Evolutionary conservation across 1,139 yeast genomes (phyloP).

Genomic region (Debaryomycetaceae sp.): DNA sequence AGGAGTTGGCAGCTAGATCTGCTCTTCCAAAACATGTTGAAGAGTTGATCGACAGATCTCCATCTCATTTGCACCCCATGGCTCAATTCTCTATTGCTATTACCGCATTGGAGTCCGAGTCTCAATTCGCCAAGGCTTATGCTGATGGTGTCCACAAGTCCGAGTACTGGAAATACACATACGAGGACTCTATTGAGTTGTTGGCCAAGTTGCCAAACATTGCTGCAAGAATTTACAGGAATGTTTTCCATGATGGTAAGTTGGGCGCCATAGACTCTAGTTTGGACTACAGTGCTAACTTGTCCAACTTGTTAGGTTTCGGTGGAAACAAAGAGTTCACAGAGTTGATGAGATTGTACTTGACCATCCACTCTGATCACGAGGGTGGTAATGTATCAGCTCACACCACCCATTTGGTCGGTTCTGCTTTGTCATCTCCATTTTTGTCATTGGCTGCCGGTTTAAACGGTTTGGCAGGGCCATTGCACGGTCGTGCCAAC

Average conservation of each 20-base stretch:
- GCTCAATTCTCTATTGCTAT: conserved; percentile 94
- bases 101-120: conserved; percentile 86
- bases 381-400: conserved; percentile 99
- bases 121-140: conserved; percentile 87
- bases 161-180: conserved; percentile 90
- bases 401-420: conserved; percentile 95
- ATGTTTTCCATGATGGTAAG: conserved; percentile 83
- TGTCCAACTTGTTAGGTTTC: conserved; percentile 79
- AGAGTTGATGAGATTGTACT: conserved; percentile 88
- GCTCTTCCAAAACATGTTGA: conserved; percentile 82
- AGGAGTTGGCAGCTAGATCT: conserved; percentile 83
- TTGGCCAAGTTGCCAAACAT: conserved; percentile 90
- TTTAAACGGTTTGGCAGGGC: conserved; percentile 96
- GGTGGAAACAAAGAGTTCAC: conserved; percentile 77
- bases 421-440: conserved; percentile 93
- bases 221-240: conserved; percentile 93
- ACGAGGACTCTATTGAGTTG: conserved; percentile 84
- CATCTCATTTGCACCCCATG: conserved; percentile 92
- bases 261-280: conserved; percentile 66
- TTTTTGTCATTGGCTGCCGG: conserved; percentile 92
- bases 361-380: conserved; percentile 93
- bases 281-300: conserved; percentile 90
- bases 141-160: conserved; percentile 83
- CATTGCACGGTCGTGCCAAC: conserved; percentile 96
- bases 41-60: conserved; percentile 78